A percentile compares a stretch with the other conserved stretches of the same genome.
phyloP scores from a whole-genome alignment of 108 stramenopile species.

The Nitzschia sp. region DNA sequence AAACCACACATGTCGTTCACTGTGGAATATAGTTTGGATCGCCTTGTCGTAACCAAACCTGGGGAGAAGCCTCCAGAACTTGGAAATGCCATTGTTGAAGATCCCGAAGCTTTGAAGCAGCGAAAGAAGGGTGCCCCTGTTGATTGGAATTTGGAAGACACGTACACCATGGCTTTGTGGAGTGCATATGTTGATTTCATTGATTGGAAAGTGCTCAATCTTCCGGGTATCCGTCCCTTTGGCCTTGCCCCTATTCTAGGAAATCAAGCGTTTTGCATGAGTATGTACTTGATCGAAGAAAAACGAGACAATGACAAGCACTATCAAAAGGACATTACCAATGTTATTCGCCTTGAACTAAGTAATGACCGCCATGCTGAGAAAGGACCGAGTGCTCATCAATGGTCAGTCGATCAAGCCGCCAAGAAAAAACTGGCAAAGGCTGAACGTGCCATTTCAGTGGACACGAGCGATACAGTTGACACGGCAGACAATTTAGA shows the following conservation, averaged over 20 bases:
- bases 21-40: constrained; percentile 75
- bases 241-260: constrained; percentile 63
- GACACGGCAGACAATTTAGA: not conserved
- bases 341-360: constrained; percentile 50
- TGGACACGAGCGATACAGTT: not conserved
- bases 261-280: constrained; percentile 65
- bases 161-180: constrained; percentile 83
- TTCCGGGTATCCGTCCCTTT: constrained; percentile 85
- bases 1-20: constrained; percentile 87
- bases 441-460: not conserved
- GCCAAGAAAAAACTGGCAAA: constrained; percentile 6
- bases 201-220: constrained; percentile 75
- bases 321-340: constrained; percentile 28
- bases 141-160: constrained; percentile 76
- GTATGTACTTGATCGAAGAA: constrained; percentile 61
- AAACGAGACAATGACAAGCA: constrained; percentile 37
- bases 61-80: constrained; percentile 74
- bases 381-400: constrained; percentile 25
- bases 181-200: constrained; percentile 81
- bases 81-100: constrained; percentile 70
- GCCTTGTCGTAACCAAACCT: constrained; percentile 75
- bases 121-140: constrained; percentile 62
- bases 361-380: constrained; percentile 24
- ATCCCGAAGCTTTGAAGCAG: constrained; percentile 58
- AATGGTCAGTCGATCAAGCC: constrained; percentile 19